These are phyloP conservation scores for Carex parvula DNA, from an alignment of 176 grass and related monocot genomes.

Conservation along the genomic window DNA sequence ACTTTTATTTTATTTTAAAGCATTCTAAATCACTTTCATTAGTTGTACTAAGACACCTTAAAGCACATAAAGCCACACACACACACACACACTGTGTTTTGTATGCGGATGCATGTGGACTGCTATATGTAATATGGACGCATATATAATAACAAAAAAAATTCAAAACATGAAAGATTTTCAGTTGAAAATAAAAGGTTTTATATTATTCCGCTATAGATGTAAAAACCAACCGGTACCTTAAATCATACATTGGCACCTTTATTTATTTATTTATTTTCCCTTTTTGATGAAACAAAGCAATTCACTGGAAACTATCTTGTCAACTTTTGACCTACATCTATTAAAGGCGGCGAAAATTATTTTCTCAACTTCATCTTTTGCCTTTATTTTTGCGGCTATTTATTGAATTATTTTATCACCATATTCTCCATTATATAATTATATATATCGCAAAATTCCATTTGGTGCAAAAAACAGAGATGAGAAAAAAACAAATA, in stretches of 20 bases:
- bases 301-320: background rate
- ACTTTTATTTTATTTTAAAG: too few species aligned
- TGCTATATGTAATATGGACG: too few species aligned
- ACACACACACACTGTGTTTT: too few species aligned
- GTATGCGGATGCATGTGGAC: too few species aligned
- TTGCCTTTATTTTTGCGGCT: background rate
- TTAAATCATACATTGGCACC: background rate
- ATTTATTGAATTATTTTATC: background rate
- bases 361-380: too few species aligned
- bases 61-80: too few species aligned
- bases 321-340: too few species aligned
- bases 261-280: background rate
- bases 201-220: too few species aligned
- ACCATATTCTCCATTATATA: background rate
- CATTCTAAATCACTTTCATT: too few species aligned
- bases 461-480: constrained; percentile 8
- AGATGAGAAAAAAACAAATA: background rate
- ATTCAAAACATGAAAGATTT: background rate
- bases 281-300: background rate
- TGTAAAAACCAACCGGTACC: background rate
- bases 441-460: background rate
- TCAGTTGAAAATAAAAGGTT: too few species aligned
- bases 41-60: too few species aligned
- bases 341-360: too few species aligned
- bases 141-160: background rate